Conservation (phyloP, 495 filamentous ascomycete species). For the Jackrogersella multiformis region DNA sequence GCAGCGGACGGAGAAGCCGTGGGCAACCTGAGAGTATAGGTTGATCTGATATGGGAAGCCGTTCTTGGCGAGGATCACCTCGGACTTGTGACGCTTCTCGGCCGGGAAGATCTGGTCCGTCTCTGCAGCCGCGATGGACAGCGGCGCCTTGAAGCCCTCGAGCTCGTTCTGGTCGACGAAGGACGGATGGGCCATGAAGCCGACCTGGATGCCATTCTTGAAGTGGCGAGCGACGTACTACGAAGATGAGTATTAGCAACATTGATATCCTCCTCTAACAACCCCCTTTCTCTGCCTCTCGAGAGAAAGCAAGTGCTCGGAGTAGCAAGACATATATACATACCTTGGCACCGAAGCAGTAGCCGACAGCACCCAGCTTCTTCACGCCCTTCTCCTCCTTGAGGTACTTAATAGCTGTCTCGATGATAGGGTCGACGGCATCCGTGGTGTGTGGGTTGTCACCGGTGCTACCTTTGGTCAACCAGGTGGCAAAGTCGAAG, state of each 20-base stretch:
- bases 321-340: constrained; percentile 14
- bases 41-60: constrained; percentile 81
- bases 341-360: constrained; percentile 80
- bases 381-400: constrained; percentile 63
- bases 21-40: constrained; percentile 76
- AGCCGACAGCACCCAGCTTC: constrained; percentile 76
- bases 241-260: constrained; percentile 4
- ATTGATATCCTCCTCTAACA: not conserved
- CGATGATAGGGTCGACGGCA: constrained; percentile 64
- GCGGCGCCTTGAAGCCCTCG: constrained; percentile 71
- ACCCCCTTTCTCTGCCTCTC: not conserved
- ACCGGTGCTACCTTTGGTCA: constrained; percentile 55
- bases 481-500: constrained; percentile 71
- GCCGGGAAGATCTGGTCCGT: constrained; percentile 81
- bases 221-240: constrained; percentile 59
- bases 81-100: constrained; percentile 70
- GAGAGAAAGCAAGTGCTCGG: too few relatives aligned
- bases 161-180: constrained; percentile 83
- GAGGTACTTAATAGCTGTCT: constrained; percentile 56
- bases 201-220: constrained; percentile 63
- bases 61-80: constrained; percentile 65
- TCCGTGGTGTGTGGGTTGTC: constrained; percentile 67
- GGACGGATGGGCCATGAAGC: constrained; percentile 78
- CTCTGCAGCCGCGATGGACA: constrained; percentile 82
- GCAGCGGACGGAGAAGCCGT: constrained; percentile 82